A percentile compares a stretch with the other conserved stretches of the same genome.
phyloP scores from a whole-genome alignment of 257 asterid species.

The Anisodus acutangulus region DNA sequence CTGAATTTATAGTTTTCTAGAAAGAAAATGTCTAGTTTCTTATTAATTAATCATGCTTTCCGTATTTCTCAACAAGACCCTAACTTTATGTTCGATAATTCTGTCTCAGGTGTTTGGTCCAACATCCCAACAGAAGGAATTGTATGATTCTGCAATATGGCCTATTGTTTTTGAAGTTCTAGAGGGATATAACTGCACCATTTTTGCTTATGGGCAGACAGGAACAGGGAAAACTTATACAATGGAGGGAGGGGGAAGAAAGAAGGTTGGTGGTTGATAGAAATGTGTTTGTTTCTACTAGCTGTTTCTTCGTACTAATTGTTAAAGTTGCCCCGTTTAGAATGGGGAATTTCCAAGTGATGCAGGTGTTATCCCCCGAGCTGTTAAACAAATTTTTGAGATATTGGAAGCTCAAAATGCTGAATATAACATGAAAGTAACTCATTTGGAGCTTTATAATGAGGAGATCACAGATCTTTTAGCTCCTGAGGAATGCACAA shows the following conservation, averaged over 20 bases:
- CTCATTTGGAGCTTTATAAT: constrained; percentile 89
- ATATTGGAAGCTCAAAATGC: constrained; percentile 90
- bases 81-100: constrained; percentile 23
- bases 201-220: too few relatives aligned
- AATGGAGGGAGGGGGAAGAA: too few relatives aligned
- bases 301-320: background rate
- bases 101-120: constrained; percentile 87
- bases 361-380: constrained; percentile 99
- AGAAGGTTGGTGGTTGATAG: constrained; percentile 49
- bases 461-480: constrained; percentile 96
- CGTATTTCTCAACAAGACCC: background rate
- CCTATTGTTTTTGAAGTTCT: constrained; percentile 94
- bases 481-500: constrained; percentile 83
- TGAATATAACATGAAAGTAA: constrained; percentile 95
- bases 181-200: constrained; percentile 36
- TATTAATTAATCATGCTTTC: background rate
- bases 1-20: background rate
- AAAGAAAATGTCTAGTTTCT: background rate
- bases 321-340: constrained; percentile 48
- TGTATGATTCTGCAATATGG: constrained; percentile 84
- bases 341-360: constrained; percentile 97
- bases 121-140: constrained; percentile 86
- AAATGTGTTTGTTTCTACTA: constrained; percentile 25
- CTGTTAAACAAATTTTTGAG: constrained; percentile 91
- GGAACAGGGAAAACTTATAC: too few relatives aligned